These are phyloP conservation scores for Sphagnum tenellum DNA, from an alignment of 225 moss, liverwort and hornwort species.

Conservation along the genomic window DNA sequence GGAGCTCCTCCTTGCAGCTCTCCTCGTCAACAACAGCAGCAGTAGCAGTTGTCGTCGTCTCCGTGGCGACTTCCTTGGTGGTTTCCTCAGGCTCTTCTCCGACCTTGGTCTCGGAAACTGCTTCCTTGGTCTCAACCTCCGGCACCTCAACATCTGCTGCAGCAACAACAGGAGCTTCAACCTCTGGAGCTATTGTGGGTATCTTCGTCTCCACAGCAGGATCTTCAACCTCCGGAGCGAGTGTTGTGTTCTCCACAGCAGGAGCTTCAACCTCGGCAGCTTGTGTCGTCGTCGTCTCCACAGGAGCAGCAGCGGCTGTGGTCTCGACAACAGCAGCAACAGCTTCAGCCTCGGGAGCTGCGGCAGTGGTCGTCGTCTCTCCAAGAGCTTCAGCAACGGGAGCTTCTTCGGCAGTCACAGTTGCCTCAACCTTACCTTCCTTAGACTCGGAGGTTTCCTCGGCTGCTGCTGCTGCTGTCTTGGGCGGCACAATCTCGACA, in stretches of 20 bases:
- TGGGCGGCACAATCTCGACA: constrained; percentile 1
- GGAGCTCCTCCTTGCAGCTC: no score
- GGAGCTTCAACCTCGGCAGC: constrained; percentile 3
- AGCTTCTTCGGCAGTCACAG: neutral
- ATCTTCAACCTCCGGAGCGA: neutral
- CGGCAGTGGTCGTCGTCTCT: neutral
- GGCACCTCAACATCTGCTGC: neutral
- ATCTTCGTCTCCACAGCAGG: constrained; percentile 5
- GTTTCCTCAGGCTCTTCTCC: neutral
- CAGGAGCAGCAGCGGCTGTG: neutral
- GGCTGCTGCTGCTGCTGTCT: neutral
- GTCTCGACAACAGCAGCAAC: neutral
- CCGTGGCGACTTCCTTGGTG: neutral
- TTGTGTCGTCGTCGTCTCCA: constrained; percentile 2
- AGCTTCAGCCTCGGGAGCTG: constrained; percentile 1
- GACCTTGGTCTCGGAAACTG: neutral
- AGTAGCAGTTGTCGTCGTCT: constrained; percentile 1
- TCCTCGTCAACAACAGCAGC: neutral
- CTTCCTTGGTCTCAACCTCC: neutral
- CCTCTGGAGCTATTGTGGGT: neutral
- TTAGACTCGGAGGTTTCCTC: constrained; percentile 1
- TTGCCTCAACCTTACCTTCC: neutral
- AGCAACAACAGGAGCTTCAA: neutral
- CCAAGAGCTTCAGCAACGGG: constrained; percentile 1
- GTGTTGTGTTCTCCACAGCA: neutral